Evolutionary conservation across 2,329 filamentous ascomycete species (phyloP).

Genomic region (Colletotrichum viniferum): DNA sequence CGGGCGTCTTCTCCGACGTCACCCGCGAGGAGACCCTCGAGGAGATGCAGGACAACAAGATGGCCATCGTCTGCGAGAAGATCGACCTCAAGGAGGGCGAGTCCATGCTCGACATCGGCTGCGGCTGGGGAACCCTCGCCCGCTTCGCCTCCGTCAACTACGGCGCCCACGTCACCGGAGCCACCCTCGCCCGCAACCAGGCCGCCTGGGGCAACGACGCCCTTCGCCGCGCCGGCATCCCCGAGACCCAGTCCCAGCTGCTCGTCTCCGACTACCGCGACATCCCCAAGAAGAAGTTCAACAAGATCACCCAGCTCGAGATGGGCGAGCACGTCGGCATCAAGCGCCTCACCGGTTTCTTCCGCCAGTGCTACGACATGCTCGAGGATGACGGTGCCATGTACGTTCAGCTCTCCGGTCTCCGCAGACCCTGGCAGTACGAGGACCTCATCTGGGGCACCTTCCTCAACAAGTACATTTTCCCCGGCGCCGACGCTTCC

Average conservation of each 20-base stretch:
- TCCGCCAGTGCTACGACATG: constrained; percentile 91
- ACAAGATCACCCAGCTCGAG: constrained; percentile 97
- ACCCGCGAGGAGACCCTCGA: constrained; percentile 89
- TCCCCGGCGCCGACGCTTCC: constrained; percentile 94
- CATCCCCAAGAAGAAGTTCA: constrained; percentile 81
- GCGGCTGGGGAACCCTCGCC: constrained; percentile 95
- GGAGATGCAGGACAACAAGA: constrained; percentile 96
- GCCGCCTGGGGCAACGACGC: constrained; percentile 95
- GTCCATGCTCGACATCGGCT: constrained; percentile 90
- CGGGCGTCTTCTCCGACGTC: constrained; percentile 88
- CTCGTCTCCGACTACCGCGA: constrained; percentile 98
- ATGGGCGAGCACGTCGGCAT: constrained; percentile 99
- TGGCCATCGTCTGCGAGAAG: constrained; percentile 95
- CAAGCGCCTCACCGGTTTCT: constrained; percentile 81
- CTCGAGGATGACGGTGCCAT: constrained; percentile 95
- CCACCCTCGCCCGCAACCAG: constrained; percentile 95
- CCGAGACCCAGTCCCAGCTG: constrained; percentile 88
- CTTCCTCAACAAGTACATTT: constrained; percentile 99
- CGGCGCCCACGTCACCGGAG: constrained; percentile 82
- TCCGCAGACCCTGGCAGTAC: constrained; percentile 96
- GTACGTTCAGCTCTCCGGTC: constrained; percentile 93
- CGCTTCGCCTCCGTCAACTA: constrained; percentile 94
- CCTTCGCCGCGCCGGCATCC: constrained; percentile 79
- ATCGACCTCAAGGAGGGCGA: constrained; percentile 84
- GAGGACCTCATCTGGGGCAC: constrained; percentile 98